Base-by-base conservation (phyloP, 208 protist species). In the Leishmania martiniquensis region DNA sequence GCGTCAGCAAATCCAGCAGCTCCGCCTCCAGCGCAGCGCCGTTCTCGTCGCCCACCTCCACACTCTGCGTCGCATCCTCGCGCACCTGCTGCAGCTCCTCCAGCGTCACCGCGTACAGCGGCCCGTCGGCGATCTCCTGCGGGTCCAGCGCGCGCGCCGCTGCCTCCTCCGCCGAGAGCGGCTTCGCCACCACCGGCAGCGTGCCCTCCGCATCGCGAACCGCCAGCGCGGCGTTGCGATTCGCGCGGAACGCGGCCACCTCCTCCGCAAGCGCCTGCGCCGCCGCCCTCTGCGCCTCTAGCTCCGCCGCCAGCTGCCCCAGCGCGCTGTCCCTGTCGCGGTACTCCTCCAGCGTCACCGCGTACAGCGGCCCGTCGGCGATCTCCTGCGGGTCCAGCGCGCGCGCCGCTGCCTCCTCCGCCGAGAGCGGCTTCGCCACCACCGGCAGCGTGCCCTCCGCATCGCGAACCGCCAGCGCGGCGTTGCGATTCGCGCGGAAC, bases 401-500 rank as follows among this genome's bases (percentile, higher is more conserved):
- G 34, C 44, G 73, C 65, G 73, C 67, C 2, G 75, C 83, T 15
- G 77, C 79, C 7, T 84, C 75, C 39, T 72, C 79, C 44, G 77
- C 76, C 10, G 60, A 32, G 66, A 79, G 57, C 37, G 81, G 68
- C 63, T 63, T 63, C 55, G 73, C 75, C 34, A 25, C 34, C 54
- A 69, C 75, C 52, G 69, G 51, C 77, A 86, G 77, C 82, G 82
- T 65, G 60, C 67, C 84, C 17, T 83, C 81, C 13, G 72, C 78
- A 47, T 63, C 80, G 71, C 73, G 79, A 34, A 68, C 75, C 59
- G 70, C 70, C 55, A 79, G 62, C 72, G 79, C 79, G 44, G 75
- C 77, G 75, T 73, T 77, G 72, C 82, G 82, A 76, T 69, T 80
- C 70, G 47, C 72, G 17, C 55, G 76, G 15, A 66, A 74, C 22